phyloP scores from a whole-genome alignment of 371 early-diverging fungal species.

The Batkoa obscura region DNA sequence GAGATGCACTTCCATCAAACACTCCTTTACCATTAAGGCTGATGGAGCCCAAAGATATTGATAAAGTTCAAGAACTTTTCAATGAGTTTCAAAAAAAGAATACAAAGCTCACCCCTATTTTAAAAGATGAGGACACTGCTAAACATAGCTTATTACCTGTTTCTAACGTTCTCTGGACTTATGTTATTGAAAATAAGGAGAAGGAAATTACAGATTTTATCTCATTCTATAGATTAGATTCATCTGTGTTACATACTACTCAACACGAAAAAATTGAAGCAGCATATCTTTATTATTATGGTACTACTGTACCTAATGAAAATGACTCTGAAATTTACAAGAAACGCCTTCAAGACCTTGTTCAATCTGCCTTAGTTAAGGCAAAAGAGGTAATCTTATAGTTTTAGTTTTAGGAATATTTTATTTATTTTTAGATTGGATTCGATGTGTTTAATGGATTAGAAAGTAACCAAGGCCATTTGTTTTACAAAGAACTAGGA shows the following conservation, averaged over 20 bases:
- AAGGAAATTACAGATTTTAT: conserved; percentile 40
- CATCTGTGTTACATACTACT: conserved; percentile 54
- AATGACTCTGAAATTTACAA: conserved; percentile 18
- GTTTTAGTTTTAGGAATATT: conserved; percentile 2
- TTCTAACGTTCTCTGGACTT: conserved; percentile 73
- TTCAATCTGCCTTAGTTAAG: conserved; percentile 55
- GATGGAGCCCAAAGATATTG: conserved; percentile 57
- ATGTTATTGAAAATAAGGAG: conserved; percentile 54
- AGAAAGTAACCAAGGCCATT: conserved; percentile 61
- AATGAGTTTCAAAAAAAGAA: conserved; percentile 41
- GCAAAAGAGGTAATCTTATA: conserved; percentile 35
- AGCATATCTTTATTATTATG: conserved; percentile 89
- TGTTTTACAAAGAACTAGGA: conserved; percentile 56
- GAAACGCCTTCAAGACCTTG: conserved; percentile 30
- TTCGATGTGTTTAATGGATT: conserved; percentile 90
- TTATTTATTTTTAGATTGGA: conserved; percentile 14
- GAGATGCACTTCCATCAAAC: conserved; percentile 47
- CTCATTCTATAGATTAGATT: conserved; percentile 85
- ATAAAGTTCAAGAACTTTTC: conserved; percentile 43
- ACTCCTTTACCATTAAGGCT: conserved; percentile 49
- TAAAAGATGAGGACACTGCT: conserved; percentile 66
- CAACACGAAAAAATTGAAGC: conserved; percentile 61
- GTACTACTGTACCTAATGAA: conserved; percentile 23
- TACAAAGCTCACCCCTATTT: conserved; percentile 50
- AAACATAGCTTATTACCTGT: conserved; percentile 78